phyloP scores from a whole-genome alignment of 495 filamentous ascomycete genomes.

The Penicillium cataractarum region DNA sequence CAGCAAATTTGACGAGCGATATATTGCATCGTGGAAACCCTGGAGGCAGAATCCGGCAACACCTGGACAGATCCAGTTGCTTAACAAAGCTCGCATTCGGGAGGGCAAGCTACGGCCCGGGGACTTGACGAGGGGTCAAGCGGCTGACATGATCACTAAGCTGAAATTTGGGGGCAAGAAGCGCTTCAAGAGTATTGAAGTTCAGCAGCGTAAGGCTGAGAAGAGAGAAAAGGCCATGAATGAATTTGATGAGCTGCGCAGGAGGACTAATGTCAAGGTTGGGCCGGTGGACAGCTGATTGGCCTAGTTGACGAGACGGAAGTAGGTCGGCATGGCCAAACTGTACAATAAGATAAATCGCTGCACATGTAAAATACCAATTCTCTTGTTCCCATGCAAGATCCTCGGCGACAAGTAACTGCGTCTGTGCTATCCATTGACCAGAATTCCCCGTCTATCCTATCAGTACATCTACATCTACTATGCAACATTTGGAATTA shows the following conservation, averaged over 20 bases:
- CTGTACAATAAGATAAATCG: conserved; percentile 1
- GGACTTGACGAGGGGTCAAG: conserved; percentile 76
- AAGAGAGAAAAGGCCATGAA: conserved; percentile 39
- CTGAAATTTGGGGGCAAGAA: conserved; percentile 80
- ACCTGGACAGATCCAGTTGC: conserved; percentile 65
- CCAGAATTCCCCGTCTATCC: no score
- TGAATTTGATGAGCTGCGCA: conserved; percentile 35
- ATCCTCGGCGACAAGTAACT: no score
- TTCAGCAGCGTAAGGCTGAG: conserved; percentile 40
- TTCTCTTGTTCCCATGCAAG: neutral
- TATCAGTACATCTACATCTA: no score
- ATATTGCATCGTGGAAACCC: conserved; percentile 58
- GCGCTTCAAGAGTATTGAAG: conserved; percentile 57
- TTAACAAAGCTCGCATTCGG: conserved; percentile 67
- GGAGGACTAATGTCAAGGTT: conserved; percentile 59
- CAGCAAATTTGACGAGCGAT: conserved; percentile 58
- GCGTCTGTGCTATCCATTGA: no score
- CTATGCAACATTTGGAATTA: no score
- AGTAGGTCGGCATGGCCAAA: neutral
- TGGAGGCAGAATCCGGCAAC: conserved; percentile 76
- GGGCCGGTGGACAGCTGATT: conserved; percentile 57
- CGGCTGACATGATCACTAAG: conserved; percentile 92
- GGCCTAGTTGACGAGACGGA: neutral
- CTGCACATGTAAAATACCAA: neutral
- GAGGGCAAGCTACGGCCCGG: conserved; percentile 55